Evolutionary conservation across 805 yeast genomes (phyloP), one percentile per base, ranked within the genome.

Genomic region (Candida arabinofermentans): DNA sequence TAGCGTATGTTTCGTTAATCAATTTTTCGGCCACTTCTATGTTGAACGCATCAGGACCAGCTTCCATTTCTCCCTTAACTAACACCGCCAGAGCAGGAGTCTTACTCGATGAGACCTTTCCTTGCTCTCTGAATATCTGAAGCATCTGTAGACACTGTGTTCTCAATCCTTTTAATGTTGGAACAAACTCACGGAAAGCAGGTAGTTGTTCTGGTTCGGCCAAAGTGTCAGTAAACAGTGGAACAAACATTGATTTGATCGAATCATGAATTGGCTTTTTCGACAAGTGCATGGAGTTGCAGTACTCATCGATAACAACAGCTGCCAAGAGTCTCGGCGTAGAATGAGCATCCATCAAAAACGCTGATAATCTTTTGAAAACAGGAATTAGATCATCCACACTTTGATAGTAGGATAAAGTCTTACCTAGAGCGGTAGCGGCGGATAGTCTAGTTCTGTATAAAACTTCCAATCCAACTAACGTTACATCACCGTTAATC

Each of bases 11-110:
- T 30, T 80, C 86, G 31, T 68, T 67, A 24, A 83, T 54, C 1
- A 89, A 74, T 47, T 77, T 75, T 42, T 84, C 84, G 1, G 96
- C 97, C 46, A 77, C 75, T 33, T 75, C 84, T 31, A 93, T 60
- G 13, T 88, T 77, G 64, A 93, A 93, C 0, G 97, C 98, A 53
- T 83, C 89, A 1, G 95, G 88, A 2, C 96, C 97, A 2, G 97
- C 96, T 45, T 86, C 95, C 1, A 79, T 71, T 58, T 93, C 98
- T 27, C 99, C 99, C 61, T 89, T 91, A 4, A 91, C 96, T 8
- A 90, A 80, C 5, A 89, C 81, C 0, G 99, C 93, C 16, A 93
- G 62, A 40, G 81, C 85, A 0, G 97, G 97, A 5, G 88, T 61
- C 57, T 82, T 83, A 17, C 75, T 69, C 10, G 79, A 75, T 1